Evolutionary conservation across 2,329 filamentous ascomycete species (phyloP).

Genomic region (Geosmithia flava): DNA sequence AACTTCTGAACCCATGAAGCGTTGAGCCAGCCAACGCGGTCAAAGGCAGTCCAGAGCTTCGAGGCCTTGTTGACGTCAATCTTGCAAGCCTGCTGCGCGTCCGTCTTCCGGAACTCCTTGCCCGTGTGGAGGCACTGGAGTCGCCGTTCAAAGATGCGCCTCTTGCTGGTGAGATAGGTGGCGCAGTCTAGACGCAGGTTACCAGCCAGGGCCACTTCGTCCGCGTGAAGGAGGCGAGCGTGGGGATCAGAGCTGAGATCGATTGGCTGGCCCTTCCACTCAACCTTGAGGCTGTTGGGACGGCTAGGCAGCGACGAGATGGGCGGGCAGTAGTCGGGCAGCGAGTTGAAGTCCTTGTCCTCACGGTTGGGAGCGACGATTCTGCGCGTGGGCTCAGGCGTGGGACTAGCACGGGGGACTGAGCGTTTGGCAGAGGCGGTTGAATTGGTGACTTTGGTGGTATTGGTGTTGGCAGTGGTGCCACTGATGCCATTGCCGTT

Average conservation of each 20-base stretch:
- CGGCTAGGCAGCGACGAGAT: slow-evolving; percentile 51
- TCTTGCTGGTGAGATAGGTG: slow-evolving; percentile 85
- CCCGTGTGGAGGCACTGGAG: slow-evolving; percentile 53
- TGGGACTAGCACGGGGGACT: slow-evolving; percentile 26
- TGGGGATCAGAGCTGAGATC: slow-evolving; percentile 65
- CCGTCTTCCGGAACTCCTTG: slow-evolving; percentile 89
- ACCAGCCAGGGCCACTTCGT: slow-evolving; percentile 66
- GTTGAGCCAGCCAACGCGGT: slow-evolving; percentile 75
- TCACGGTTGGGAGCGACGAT: slow-evolving; percentile 57
- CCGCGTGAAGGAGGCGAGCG: slow-evolving; percentile 57
- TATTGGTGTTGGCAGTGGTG: slow-evolving; percentile 9
- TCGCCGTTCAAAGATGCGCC: slow-evolving; percentile 73
- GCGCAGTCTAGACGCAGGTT: slow-evolving; percentile 74
- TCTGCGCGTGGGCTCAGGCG: slow-evolving; percentile 37
- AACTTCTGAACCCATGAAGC: slow-evolving; percentile 27
- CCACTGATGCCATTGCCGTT: not conserved
- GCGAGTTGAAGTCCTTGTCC: slow-evolving; percentile 65
- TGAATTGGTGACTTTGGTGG: slow-evolving; percentile 9
- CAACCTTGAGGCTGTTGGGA: slow-evolving; percentile 63
- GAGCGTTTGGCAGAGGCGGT: slow-evolving; percentile 4
- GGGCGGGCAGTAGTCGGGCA: slow-evolving; percentile 64
- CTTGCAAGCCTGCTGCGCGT: slow-evolving; percentile 92
- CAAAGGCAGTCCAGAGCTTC: slow-evolving; percentile 81
- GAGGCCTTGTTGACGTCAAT: slow-evolving; percentile 98
- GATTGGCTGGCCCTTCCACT: slow-evolving; percentile 74